A percentile compares a stretch with the other conserved stretches of the same genome.
phyloP scores from a whole-genome alignment of 202 grass and related monocot genomes.

The Brachypodium distachyon region DNA sequence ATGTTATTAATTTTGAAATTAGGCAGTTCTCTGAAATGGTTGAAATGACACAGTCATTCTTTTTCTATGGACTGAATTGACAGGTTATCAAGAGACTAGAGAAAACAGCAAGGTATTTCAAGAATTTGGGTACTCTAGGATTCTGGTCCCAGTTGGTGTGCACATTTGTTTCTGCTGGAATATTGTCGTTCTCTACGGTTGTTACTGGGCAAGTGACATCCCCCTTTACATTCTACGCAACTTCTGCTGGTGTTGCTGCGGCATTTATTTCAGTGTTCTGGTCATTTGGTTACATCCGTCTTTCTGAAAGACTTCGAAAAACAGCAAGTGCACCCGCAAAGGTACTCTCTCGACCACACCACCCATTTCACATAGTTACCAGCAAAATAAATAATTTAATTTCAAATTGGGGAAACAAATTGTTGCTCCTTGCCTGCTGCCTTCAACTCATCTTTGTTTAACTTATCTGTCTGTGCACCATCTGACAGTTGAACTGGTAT shows the following conservation, averaged over 20 bases:
- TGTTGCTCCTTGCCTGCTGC: neutral
- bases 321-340: slow-evolving; percentile 79
- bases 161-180: slow-evolving; percentile 74
- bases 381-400: neutral
- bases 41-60: neutral
- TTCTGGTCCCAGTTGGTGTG: slow-evolving; percentile 90
- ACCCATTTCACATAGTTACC: neutral
- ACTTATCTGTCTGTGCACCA: neutral
- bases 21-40: neutral
- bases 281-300: slow-evolving; percentile 90
- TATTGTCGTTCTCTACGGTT: slow-evolving; percentile 84
- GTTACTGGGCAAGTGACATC: slow-evolving; percentile 67
- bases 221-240: slow-evolving; percentile 81
- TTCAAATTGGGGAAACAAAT: neutral
- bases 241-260: slow-evolving; percentile 57
- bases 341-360: slow-evolving; percentile 25
- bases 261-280: slow-evolving; percentile 94
- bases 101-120: slow-evolving; percentile 80
- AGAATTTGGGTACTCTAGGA: slow-evolving; percentile 69
- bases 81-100: slow-evolving; percentile 80
- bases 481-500: neutral
- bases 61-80: slow-evolving; percentile 7
- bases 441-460: neutral
- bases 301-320: slow-evolving; percentile 76
- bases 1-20: neutral